phyloP scores from a whole-genome alignment of 2,329 filamentous ascomycete genomes.

The Cercospora sp. region DNA sequence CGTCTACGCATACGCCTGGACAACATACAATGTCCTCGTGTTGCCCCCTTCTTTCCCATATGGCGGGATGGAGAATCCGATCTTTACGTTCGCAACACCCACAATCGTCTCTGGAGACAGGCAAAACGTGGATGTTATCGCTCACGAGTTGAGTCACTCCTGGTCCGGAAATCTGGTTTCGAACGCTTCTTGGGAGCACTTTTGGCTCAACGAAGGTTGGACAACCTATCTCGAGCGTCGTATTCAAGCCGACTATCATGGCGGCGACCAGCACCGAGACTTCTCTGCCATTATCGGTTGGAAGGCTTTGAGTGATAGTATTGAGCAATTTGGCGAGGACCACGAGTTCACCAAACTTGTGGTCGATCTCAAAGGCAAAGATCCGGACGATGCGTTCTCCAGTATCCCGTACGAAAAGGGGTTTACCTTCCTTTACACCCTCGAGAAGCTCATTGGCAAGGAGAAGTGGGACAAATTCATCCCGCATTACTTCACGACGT shows the following conservation, averaged over 20 bases:
- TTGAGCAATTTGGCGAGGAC: constrained; percentile 74
- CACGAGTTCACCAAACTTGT: constrained; percentile 94
- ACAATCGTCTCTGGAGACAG: constrained; percentile 81
- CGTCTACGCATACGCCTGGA: constrained; percentile 89
- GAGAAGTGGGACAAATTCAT: constrained; percentile 95
- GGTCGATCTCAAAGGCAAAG: constrained; percentile 81
- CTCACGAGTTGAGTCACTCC: constrained; percentile 73
- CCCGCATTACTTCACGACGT: constrained; percentile 87
- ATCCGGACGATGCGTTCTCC: constrained; percentile 94
- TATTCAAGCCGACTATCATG: constrained; percentile 71
- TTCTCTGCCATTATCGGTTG: constrained; percentile 96
- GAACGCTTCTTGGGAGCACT: constrained; percentile 79
- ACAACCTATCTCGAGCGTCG: constrained; percentile 91
- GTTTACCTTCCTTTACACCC: constrained; percentile 87
- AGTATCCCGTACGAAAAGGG: constrained; percentile 94
- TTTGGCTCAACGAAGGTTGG: constrained; percentile 76
- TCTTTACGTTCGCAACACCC: constrained; percentile 93
- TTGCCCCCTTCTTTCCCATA: constrained; percentile 89
- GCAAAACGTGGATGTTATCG: constrained; percentile 94
- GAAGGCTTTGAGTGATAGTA: constrained; percentile 81
- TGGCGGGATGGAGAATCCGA: constrained; percentile 63
- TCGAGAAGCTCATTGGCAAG: constrained; percentile 81
- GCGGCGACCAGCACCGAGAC: constrained; percentile 80
- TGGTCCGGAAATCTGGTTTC: constrained; percentile 89
- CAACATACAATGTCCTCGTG: constrained; percentile 89